These are phyloP conservation scores for Marasmius tenuissimus DNA, from an alignment of 1,284 basidiomycete species.

Conservation along the genomic window DNA sequence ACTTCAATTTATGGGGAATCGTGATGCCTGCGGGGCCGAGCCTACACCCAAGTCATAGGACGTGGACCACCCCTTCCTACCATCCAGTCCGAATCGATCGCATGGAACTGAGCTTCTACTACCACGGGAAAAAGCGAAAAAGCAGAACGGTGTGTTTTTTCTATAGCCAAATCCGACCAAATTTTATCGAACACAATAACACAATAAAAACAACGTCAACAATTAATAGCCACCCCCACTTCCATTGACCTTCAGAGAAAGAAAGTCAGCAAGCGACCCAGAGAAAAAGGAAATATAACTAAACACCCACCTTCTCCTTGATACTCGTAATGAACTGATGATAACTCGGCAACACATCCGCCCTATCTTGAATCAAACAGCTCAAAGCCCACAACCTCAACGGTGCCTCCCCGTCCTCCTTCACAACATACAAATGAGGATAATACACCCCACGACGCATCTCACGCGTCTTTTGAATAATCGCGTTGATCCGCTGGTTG, in stretches of 20 bases:
- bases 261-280: neutral
- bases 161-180: no score
- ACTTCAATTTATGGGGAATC: no score
- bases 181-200: no score
- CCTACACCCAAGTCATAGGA: no score
- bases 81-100: no score
- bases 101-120: neutral
- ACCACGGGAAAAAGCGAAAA: no score
- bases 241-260: neutral
- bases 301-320: conserved; percentile 62
- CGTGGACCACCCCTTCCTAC: no score
- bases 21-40: no score
- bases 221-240: conserved; percentile 2
- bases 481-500: conserved; percentile 90
- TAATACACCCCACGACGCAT: conserved; percentile 89
- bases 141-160: neutral
- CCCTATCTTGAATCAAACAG: conserved; percentile 92
- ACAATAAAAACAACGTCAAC: no score
- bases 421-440: conserved; percentile 96
- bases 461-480: conserved; percentile 92
- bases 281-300: neutral
- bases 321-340: conserved; percentile 86
- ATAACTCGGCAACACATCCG: conserved; percentile 94
- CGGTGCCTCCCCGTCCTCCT: conserved; percentile 96
- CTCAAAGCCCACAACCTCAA: conserved; percentile 94